Evolutionary conservation across 2,329 filamentous ascomycete genomes (phyloP).

Genomic region (Neofusicoccum umdonicola): DNA sequence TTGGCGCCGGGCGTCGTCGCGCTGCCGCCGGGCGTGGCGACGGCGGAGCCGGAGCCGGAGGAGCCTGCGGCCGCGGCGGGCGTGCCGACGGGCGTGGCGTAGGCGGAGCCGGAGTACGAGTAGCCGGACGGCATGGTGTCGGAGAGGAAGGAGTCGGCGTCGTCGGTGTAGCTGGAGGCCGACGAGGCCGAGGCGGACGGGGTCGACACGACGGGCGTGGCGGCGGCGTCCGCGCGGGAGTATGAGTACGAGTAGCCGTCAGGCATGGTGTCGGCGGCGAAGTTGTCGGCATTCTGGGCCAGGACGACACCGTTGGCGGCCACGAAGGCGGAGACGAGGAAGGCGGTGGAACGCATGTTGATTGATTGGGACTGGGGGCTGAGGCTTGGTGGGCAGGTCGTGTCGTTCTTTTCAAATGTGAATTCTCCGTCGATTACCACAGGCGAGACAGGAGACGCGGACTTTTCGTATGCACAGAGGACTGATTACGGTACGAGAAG

Average conservation of each 20-base stretch:
- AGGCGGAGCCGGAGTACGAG: background rate
- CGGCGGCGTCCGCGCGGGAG: background rate
- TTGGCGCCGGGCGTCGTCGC: background rate
- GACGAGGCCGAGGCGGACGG: background rate
- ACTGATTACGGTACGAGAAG: too few relatives aligned
- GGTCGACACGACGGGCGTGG: background rate
- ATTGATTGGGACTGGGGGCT: background rate
- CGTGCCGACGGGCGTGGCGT: background rate
- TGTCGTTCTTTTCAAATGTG: background rate
- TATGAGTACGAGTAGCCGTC: slow-evolving; percentile 10
- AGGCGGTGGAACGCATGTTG: slow-evolving; percentile 18
- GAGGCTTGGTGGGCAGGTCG: too few relatives aligned
- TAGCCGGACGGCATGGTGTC: slow-evolving; percentile 18
- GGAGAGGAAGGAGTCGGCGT: slow-evolving; percentile 14
- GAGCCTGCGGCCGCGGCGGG: background rate
- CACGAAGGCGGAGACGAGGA: slow-evolving; percentile 17
- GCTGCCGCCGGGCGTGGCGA: background rate
- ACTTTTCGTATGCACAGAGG: too few relatives aligned
- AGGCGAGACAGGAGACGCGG: too few relatives aligned
- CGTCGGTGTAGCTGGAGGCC: slow-evolving; percentile 18
- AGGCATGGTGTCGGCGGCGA: slow-evolving; percentile 17
- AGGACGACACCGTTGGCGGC: slow-evolving; percentile 20
- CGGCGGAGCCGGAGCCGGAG: background rate
- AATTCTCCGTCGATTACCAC: background rate
- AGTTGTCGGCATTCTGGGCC: slow-evolving; percentile 9